Percentiles rank a stretch among this genome's conserved stretches.
phyloP scores from a whole-genome alignment of 768 basidiomycete species.

The Amanita rimosa region DNA sequence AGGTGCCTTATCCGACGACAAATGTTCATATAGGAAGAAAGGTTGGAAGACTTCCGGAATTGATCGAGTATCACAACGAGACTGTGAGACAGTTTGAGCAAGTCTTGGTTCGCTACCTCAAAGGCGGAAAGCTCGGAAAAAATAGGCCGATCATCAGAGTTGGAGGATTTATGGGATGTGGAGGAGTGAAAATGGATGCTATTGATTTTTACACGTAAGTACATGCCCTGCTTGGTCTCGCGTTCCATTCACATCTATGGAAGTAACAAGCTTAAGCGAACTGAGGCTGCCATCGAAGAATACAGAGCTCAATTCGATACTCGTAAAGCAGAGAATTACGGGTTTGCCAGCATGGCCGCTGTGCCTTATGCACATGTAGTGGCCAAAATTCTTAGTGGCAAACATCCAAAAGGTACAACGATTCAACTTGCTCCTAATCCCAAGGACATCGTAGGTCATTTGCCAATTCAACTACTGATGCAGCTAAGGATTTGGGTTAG shows the following conservation, averaged over 20 bases:
- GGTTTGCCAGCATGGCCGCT: conserved; percentile 85
- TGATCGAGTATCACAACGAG: conserved; percentile 87
- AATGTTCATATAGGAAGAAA: conserved; percentile 83
- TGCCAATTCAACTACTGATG: not conserved
- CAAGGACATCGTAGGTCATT: conserved; percentile 63
- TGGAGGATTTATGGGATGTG: conserved; percentile 74
- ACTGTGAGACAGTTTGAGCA: conserved; percentile 92
- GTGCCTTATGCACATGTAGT: conserved; percentile 85
- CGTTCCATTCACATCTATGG: not conserved
- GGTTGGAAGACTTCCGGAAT: conserved; percentile 79
- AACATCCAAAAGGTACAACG: conserved; percentile 61
- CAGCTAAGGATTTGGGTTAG: conserved; percentile 22
- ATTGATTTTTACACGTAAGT: conserved; percentile 90
- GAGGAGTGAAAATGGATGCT: conserved; percentile 80
- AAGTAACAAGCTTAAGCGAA: conserved; percentile 45
- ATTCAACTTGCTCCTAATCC: conserved; percentile 79
- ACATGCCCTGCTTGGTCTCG: not conserved
- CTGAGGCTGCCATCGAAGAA: conserved; percentile 64
- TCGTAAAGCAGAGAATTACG: conserved; percentile 80
- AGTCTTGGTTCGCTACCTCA: conserved; percentile 83
- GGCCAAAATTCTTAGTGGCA: conserved; percentile 55
- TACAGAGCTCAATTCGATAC: conserved; percentile 62
- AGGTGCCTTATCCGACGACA: conserved; percentile 84
- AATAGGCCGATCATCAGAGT: conserved; percentile 74
- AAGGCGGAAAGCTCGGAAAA: conserved; percentile 65